Evolutionary conservation across 1,139 yeast species (phyloP).

Genomic region (Saccharomycopsis hybrid): DNA sequence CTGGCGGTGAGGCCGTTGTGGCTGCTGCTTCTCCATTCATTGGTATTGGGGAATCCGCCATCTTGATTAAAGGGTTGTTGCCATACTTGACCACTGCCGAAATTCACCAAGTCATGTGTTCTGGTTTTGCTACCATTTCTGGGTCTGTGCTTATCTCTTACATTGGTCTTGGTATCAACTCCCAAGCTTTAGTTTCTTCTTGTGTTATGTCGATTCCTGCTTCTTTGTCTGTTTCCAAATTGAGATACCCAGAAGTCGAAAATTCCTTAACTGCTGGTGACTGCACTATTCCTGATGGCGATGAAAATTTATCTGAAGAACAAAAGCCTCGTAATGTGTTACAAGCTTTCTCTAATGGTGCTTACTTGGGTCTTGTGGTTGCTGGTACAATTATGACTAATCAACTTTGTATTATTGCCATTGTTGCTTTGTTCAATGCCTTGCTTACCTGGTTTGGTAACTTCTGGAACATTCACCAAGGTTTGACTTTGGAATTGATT

Average conservation of each 20-base stretch:
- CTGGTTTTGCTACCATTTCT: slow-evolving; percentile 63
- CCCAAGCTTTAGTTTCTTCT: slow-evolving; percentile 59
- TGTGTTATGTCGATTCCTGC: slow-evolving; percentile 73
- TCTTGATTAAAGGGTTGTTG: slow-evolving; percentile 54
- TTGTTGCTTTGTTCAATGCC: slow-evolving; percentile 54
- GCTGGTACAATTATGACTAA: slow-evolving; percentile 59
- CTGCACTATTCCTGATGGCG: slow-evolving; percentile 39
- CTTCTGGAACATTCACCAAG: slow-evolving; percentile 48
- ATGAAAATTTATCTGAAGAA: slow-evolving; percentile 22
- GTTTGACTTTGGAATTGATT: slow-evolving; percentile 49
- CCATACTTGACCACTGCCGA: slow-evolving; percentile 59
- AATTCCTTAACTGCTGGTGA: slow-evolving; percentile 47
- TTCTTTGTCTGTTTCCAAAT: slow-evolving; percentile 55
- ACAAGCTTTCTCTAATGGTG: slow-evolving; percentile 61
- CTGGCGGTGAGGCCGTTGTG: slow-evolving; percentile 64
- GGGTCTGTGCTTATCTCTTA: slow-evolving; percentile 63
- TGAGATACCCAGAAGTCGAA: slow-evolving; percentile 58
- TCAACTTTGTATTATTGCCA: slow-evolving; percentile 56
- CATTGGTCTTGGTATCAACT: slow-evolving; percentile 57
- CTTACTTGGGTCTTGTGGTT: slow-evolving; percentile 51
- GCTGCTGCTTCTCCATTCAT: slow-evolving; percentile 68
- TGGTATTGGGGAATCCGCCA: slow-evolving; percentile 65
- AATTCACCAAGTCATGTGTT: slow-evolving; percentile 58
- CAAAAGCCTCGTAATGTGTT: slow-evolving; percentile 49
- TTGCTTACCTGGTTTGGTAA: slow-evolving; percentile 58